A percentile compares a stretch with the other conserved stretches of the same genome.
phyloP scores from a whole-genome alignment of 1,139 yeast species.

The Debaryomycetaceae sp. region DNA sequence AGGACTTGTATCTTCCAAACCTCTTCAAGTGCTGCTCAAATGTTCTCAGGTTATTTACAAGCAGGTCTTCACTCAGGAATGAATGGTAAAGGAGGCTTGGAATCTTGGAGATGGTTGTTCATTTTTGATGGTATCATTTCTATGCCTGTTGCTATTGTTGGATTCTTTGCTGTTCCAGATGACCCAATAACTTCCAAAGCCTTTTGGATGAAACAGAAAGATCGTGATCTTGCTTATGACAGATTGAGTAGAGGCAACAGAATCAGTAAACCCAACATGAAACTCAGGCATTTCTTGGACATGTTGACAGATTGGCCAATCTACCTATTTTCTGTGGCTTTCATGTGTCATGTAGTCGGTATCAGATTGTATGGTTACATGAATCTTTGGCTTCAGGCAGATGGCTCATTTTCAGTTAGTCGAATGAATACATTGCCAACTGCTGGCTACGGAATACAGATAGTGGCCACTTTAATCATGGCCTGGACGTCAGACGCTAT shows the following conservation, averaged over 20 bases:
- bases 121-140: slow-evolving; percentile 35
- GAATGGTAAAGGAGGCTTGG: slow-evolving; percentile 27
- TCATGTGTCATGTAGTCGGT: slow-evolving; percentile 9
- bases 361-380: slow-evolving; percentile 12
- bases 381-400: slow-evolving; percentile 22
- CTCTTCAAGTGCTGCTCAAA: slow-evolving; percentile 51
- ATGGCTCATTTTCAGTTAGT: slow-evolving; percentile 16
- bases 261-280: slow-evolving; percentile 8
- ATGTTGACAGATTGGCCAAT: slow-evolving; percentile 9
- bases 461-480: slow-evolving; percentile 8
- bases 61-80: slow-evolving; percentile 31
- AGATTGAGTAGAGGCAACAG: slow-evolving; percentile 9
- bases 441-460: slow-evolving; percentile 22
- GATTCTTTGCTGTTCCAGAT: slow-evolving; percentile 56
- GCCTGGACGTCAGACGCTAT: slow-evolving; percentile 18
- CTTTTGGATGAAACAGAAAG: slow-evolving; percentile 13
- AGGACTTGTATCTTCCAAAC: slow-evolving; percentile 49
- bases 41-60: slow-evolving; percentile 38
- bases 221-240: slow-evolving; percentile 8
- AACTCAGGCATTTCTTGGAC: slow-evolving; percentile 1
- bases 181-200: slow-evolving; percentile 46
- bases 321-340: slow-evolving; percentile 9
- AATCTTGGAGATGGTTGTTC: slow-evolving; percentile 41
- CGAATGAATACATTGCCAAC: slow-evolving; percentile 29
- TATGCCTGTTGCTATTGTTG: slow-evolving; percentile 50